Evolutionary conservation across 345 rosid species (phyloP).

Genomic region (Linum lewisii): DNA sequence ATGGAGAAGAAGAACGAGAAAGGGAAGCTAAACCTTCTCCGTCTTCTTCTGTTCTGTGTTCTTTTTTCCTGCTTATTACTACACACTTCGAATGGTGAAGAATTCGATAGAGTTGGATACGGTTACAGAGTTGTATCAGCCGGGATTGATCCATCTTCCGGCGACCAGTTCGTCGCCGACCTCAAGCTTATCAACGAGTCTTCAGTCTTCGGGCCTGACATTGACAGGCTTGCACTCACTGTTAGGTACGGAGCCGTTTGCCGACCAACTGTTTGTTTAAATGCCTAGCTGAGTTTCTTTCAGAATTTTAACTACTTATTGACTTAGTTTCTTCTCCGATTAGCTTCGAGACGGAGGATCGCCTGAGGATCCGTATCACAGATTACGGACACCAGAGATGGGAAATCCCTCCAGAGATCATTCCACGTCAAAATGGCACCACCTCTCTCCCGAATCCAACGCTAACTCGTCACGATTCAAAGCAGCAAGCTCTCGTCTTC

Average conservation of each 20-base stretch:
- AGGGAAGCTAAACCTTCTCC: not conserved
- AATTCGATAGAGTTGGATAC: slow-evolving; percentile 24
- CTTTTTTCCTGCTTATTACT: not conserved
- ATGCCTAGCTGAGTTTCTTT: not conserved
- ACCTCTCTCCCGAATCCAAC: slow-evolving; percentile 11
- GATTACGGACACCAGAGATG: slow-evolving; percentile 40
- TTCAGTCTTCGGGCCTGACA: slow-evolving; percentile 39
- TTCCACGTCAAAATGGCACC: slow-evolving; percentile 5
- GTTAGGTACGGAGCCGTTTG: slow-evolving; percentile 25
- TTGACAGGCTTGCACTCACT: slow-evolving; percentile 32
- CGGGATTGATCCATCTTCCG: slow-evolving; percentile 18
- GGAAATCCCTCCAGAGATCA: slow-evolving; percentile 39
- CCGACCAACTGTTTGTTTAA: not conserved
- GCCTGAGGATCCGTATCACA: slow-evolving; percentile 42
- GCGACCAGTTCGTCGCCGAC: slow-evolving; percentile 14
- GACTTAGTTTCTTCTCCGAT: not conserved
- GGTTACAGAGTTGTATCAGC: slow-evolving; percentile 42
- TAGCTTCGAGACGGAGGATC: slow-evolving; percentile 44
- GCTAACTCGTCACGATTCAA: not conserved
- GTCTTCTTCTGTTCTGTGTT: not conserved
- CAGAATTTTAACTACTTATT: not conserved
- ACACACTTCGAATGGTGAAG: slow-evolving; percentile 2
- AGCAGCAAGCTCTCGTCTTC: slow-evolving; percentile 4
- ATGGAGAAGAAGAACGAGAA: not conserved
- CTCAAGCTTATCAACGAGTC: slow-evolving; percentile 38